phyloP scores from a whole-genome alignment of 1,284 basidiomycete genomes.

The Takashimella tepidaria region DNA sequence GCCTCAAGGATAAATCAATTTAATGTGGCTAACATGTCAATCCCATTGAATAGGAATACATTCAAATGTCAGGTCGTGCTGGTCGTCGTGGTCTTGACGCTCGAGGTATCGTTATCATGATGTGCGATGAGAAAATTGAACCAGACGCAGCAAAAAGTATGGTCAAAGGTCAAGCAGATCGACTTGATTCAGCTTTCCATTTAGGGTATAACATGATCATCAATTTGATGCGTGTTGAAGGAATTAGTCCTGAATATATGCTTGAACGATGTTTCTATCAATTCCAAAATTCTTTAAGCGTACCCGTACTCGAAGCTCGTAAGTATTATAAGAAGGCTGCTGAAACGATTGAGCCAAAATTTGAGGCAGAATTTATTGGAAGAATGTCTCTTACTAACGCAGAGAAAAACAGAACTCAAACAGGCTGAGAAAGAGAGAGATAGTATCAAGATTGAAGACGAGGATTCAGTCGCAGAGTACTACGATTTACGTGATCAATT shows the following conservation, averaged over 20 bases:
- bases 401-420: constrained; percentile 74
- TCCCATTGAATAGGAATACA: constrained; percentile 76
- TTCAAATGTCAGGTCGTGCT: constrained; percentile 98
- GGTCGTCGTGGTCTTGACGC: constrained; percentile 96
- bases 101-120: constrained; percentile 99
- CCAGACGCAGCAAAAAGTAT: constrained; percentile 87
- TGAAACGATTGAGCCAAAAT: too few relatives aligned
- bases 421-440: constrained; percentile 67
- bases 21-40: not conserved
- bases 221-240: constrained; percentile 98
- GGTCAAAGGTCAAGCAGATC: constrained; percentile 98
- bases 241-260: constrained; percentile 98
- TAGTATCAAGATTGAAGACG: constrained; percentile 70
- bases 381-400: too few relatives aligned
- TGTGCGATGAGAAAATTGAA: constrained; percentile 98
- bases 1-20: too few relatives aligned
- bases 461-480: constrained; percentile 79
- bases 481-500: constrained; percentile 88
- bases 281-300: constrained; percentile 88
- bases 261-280: constrained; percentile 96
- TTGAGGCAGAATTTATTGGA: too few relatives aligned
- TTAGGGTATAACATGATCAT: constrained; percentile 99
- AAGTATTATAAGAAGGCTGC: too few relatives aligned
- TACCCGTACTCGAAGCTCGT: constrained; percentile 84
- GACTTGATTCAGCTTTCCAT: constrained; percentile 97